These are phyloP conservation scores for Naganishia albida DNA, from an alignment of 1,284 basidiomycete species.

Conservation along the genomic window DNA sequence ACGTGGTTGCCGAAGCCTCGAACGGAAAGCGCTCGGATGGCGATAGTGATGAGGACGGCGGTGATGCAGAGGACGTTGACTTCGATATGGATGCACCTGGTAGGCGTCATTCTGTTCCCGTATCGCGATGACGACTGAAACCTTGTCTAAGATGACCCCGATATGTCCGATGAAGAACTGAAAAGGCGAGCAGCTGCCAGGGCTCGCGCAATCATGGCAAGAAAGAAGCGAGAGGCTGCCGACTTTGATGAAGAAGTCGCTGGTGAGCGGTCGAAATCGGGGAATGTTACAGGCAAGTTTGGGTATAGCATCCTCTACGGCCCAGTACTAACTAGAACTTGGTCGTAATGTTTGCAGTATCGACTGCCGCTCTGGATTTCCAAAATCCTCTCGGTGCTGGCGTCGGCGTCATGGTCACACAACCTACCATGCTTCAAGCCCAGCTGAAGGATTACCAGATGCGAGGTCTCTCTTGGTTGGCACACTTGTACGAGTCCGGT, in stretches of 20 bases:
- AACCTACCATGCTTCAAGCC: conserved; percentile 95
- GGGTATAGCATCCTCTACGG: neutral
- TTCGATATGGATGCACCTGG: conserved; percentile 78
- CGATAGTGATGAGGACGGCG: conserved; percentile 56
- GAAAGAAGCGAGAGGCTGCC: conserved; percentile 34
- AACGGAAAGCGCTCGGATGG: conserved; percentile 13
- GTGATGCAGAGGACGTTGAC: conserved; percentile 67
- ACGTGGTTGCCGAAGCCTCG: conserved; percentile 31
- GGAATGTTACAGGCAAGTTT: conserved; percentile 31
- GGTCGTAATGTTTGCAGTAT: conserved; percentile 60
- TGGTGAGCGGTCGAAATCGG: conserved; percentile 27
- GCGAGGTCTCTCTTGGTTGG: conserved; percentile 98
- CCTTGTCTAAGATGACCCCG: conserved; percentile 31
- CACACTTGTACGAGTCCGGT: conserved; percentile 96
- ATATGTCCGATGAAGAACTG: conserved; percentile 28
- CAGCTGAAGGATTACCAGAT: conserved; percentile 98
- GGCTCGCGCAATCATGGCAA: conserved; percentile 29
- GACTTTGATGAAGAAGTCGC: conserved; percentile 31
- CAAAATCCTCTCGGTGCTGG: conserved; percentile 95
- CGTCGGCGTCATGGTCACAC: conserved; percentile 80
- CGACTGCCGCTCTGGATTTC: conserved; percentile 97
- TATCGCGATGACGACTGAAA: too few relatives aligned
- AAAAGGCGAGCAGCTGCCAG: conserved; percentile 34
- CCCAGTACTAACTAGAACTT: neutral
- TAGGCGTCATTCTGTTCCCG: neutral